Percentiles rank a stretch among this genome's conserved stretches.
Conservation (phyloP, 768 basidiomycete species). For the Mycena metata region DNA sequence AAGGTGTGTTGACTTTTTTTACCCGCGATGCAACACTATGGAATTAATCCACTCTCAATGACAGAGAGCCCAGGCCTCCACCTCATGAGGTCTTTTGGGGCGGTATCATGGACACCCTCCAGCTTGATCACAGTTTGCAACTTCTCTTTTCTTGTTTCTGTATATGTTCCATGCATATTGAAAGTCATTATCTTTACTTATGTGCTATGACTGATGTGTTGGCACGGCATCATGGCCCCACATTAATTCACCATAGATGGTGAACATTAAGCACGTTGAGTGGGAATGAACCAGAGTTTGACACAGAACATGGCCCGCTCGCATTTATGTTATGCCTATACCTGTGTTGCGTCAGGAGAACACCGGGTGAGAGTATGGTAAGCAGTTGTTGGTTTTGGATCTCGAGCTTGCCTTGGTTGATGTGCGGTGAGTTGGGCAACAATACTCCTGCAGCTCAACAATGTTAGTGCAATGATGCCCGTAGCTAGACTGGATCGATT, state of each 20-base stretch:
- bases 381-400: too few relatives aligned
- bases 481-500: too few relatives aligned
- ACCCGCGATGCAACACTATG: conserved; percentile 1
- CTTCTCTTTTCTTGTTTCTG: not conserved
- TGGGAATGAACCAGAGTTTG: not conserved
- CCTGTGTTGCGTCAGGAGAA: too few relatives aligned
- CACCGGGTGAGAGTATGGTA: too few relatives aligned
- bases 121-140: not conserved
- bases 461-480: too few relatives aligned
- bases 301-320: not conserved
- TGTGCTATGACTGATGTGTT: not conserved
- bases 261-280: not conserved
- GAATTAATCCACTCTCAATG: not conserved
- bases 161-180: not conserved
- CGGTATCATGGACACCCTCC: not conserved
- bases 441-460: too few relatives aligned
- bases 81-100: not conserved
- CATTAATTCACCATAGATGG: conserved; percentile 1
- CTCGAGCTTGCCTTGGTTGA: too few relatives aligned
- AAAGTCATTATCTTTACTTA: not conserved
- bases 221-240: not conserved
- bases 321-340: too few relatives aligned
- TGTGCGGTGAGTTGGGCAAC: too few relatives aligned
- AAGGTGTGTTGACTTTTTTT: not conserved
- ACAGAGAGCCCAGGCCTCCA: not conserved